Conservation (phyloP, 2,329 filamentous ascomycete species). For the Diaporthe eres region DNA sequence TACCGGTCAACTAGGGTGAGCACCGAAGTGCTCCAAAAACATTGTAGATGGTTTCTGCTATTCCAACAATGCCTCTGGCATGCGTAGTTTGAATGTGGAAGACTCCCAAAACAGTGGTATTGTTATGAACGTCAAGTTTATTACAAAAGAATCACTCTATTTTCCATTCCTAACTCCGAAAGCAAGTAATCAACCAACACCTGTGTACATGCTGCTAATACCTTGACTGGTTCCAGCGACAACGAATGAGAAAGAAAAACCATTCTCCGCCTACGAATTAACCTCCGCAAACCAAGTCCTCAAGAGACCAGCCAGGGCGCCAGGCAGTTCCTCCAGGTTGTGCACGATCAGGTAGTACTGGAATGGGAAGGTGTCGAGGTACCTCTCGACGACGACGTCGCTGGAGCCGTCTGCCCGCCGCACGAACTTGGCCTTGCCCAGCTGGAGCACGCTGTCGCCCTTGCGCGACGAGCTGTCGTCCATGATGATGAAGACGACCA, state of each 20-base stretch:
- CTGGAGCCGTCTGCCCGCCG: slow-evolving; percentile 72
- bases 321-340: slow-evolving; percentile 90
- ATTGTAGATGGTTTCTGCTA: too few species aligned
- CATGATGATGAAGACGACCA: slow-evolving; percentile 98
- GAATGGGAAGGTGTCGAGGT: slow-evolving; percentile 97
- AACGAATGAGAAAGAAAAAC: neutral
- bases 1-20: too few species aligned
- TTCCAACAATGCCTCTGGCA: neutral
- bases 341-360: slow-evolving; percentile 96
- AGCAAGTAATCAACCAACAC: neutral
- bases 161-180: slow-evolving; percentile 28
- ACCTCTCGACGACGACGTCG: slow-evolving; percentile 86
- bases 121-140: neutral
- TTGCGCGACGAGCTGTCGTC: slow-evolving; percentile 68
- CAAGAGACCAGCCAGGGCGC: slow-evolving; percentile 87
- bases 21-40: neutral
- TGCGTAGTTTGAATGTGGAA: neutral
- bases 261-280: slow-evolving; percentile 51
- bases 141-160: neutral
- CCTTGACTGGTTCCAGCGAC: too few species aligned
- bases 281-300: slow-evolving; percentile 95
- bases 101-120: neutral
- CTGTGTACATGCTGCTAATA: neutral
- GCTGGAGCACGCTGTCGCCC: slow-evolving; percentile 83
- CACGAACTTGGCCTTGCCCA: slow-evolving; percentile 89